Percentiles rank a stretch among this genome's conserved stretches.
These are phyloP conservation scores for Pseudomonodictys pantanalensis DNA, from an alignment of 495 filamentous ascomycete genomes.

Conservation along the genomic window DNA sequence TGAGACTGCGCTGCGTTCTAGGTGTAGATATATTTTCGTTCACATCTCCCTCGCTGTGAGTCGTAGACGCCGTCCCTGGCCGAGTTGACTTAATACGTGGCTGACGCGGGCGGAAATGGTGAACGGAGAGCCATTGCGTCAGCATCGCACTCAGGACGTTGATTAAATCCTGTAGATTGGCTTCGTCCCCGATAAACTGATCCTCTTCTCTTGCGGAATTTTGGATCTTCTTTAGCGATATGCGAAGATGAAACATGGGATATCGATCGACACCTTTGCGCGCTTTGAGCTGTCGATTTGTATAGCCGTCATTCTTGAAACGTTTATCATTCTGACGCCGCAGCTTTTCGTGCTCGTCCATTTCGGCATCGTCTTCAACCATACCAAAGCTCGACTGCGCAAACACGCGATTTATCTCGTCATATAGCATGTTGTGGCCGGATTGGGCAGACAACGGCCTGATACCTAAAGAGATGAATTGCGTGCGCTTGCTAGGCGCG, in stretches of 20 bases:
- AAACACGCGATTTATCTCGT: slow-evolving; percentile 77
- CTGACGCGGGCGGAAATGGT: slow-evolving; percentile 41
- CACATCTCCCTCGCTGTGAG: not conserved
- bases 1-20: not conserved
- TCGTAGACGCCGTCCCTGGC: not conserved
- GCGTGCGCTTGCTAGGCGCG: slow-evolving; percentile 64
- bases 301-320: slow-evolving; percentile 52
- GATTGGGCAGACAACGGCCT: slow-evolving; percentile 43
- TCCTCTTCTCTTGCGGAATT: slow-evolving; percentile 25
- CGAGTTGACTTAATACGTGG: not conserved
- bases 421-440: slow-evolving; percentile 66
- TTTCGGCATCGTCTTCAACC: slow-evolving; percentile 47
- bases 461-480: slow-evolving; percentile 77
- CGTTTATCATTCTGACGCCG: slow-evolving; percentile 43
- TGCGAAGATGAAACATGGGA: slow-evolving; percentile 86
- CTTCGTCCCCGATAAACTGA: slow-evolving; percentile 44
- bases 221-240: slow-evolving; percentile 47
- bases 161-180: slow-evolving; percentile 45
- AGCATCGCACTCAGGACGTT: slow-evolving; percentile 36
- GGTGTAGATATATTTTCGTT: not conserved
- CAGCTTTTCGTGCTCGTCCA: slow-evolving; percentile 42
- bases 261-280: slow-evolving; percentile 73
- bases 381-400: slow-evolving; percentile 73
- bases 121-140: slow-evolving; percentile 40
- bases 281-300: slow-evolving; percentile 55